Conservation (phyloP, 2,329 filamentous ascomycete species). For the Cladosporium austrohemisphaericum region DNA sequence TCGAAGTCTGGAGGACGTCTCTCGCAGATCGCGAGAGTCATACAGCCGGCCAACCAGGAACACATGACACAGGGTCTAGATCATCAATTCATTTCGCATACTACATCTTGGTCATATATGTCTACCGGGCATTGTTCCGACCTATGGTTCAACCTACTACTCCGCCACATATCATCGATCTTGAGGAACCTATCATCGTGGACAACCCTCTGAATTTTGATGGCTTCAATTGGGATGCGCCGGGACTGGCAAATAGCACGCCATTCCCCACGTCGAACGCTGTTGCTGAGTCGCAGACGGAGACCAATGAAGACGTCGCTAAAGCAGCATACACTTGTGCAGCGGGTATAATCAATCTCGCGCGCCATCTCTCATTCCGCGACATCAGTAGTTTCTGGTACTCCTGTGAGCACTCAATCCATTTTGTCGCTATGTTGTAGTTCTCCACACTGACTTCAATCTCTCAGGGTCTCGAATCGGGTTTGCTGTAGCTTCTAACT, state of each 20-base stretch:
- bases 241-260: not conserved
- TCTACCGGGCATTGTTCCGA: slow-evolving; percentile 4
- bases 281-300: not conserved
- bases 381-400: slow-evolving; percentile 7
- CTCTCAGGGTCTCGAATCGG: slow-evolving; percentile 8
- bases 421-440: too few relatives aligned
- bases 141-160: slow-evolving; percentile 3
- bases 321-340: slow-evolving; percentile 1
- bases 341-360: slow-evolving; percentile 5
- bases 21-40: not conserved
- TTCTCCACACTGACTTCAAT: too few relatives aligned
- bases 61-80: not conserved
- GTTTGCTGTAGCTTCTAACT: slow-evolving; percentile 9
- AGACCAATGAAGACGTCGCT: slow-evolving; percentile 4
- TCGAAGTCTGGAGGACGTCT: slow-evolving; percentile 5
- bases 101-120: slow-evolving; percentile 4
- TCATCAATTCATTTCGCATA: slow-evolving; percentile 4
- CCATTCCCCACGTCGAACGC: not conserved
- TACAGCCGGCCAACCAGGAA: not conserved
- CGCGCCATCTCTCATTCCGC: not conserved
- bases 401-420: slow-evolving; percentile 2
- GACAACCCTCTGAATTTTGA: not conserved
- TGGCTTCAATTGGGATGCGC: slow-evolving; percentile 4
- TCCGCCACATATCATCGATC: slow-evolving; percentile 9
- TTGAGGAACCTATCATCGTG: slow-evolving; percentile 2